phyloP scores from a whole-genome alignment of 345 rosid genomes.

The Citrus hindsii region DNA sequence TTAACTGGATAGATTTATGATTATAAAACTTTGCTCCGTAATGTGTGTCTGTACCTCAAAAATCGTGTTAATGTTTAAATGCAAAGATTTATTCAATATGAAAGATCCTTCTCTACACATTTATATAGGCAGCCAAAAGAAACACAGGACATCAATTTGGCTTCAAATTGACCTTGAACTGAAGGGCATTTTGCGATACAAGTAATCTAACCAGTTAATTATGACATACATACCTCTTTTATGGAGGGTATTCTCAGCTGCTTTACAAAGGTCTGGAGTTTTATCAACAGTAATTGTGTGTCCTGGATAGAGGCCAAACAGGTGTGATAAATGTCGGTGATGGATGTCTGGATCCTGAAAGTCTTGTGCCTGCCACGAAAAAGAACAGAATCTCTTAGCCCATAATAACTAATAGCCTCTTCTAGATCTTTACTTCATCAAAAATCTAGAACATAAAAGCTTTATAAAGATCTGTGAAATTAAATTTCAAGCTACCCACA shows the following conservation, averaged over 20 bases:
- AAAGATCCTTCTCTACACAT: neutral
- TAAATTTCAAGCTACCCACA: slow-evolving; percentile 9
- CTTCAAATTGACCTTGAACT: neutral
- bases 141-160: neutral
- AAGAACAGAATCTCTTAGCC: slow-evolving; percentile 4
- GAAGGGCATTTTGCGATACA: neutral
- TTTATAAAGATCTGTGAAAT: neutral
- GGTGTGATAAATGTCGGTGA: slow-evolving; percentile 87
- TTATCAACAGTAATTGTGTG: slow-evolving; percentile 69
- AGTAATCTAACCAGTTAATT: neutral
- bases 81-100: neutral
- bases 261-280: slow-evolving; percentile 73
- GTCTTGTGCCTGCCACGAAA: slow-evolving; percentile 49
- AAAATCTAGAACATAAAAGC: neutral
- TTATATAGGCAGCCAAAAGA: neutral
- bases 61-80: neutral
- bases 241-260: slow-evolving; percentile 61
- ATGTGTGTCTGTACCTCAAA: neutral
- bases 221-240: slow-evolving; percentile 68
- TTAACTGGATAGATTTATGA: neutral
- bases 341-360: slow-evolving; percentile 79
- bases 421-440: neutral
- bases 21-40: neutral
- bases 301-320: slow-evolving; percentile 93
- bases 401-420: neutral